Base-by-base conservation (phyloP, 805 yeast genomes). In the Lipomyces sp. region DNA sequence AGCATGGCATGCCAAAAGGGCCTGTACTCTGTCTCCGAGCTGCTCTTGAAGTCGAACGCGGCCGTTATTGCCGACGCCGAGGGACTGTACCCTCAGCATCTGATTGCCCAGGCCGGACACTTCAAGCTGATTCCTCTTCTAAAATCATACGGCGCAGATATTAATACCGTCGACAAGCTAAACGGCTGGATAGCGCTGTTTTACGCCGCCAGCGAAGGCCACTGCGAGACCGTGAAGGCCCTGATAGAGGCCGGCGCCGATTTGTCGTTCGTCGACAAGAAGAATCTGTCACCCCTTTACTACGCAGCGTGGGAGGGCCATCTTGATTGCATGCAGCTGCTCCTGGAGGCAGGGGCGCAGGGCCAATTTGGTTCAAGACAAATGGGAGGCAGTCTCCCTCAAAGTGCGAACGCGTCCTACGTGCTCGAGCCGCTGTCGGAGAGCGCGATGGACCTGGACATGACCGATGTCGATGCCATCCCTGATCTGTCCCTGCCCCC, bases 251-350 rank as follows among this genome's bases (percentile, higher is more conserved):
- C 74, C 53, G 90, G 91, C 4, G 96, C 97, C 0, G 76, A 80
- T 49, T 73, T 83, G 50, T 71, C 73, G 37, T 65, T 85, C 19
- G 73, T 79, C 14, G 98, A 93, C 68, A 93, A 84, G 53, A 86
- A 86, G 53, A 85, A 88, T 3, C 77, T 78, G 60, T 79, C 83
- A 45, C 96, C 96, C 0, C 63, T 90, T 40, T 91, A 85, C 65
- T 86, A 91, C 65, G 91, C 97, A 23, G 85, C 90, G 21, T 86
- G 95, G 80, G 97, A 90, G 66, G 98, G 98, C 22, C 91, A 89
- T 63, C 81, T 88, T 26, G 77, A 74, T n/a, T 91, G 88, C 2
- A 70, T 90, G 59, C 83, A 86, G 65, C 82, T 82, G 21, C 71
- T 91, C 39, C 73, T 82, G 18, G 74, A 73, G 26, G 71, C 70